A percentile compares a stretch with the other conserved stretches of the same genome.
These are phyloP conservation scores for Hypsizygus ulmarius DNA, from an alignment of 1,284 basidiomycete genomes.

Conservation along the genomic window DNA sequence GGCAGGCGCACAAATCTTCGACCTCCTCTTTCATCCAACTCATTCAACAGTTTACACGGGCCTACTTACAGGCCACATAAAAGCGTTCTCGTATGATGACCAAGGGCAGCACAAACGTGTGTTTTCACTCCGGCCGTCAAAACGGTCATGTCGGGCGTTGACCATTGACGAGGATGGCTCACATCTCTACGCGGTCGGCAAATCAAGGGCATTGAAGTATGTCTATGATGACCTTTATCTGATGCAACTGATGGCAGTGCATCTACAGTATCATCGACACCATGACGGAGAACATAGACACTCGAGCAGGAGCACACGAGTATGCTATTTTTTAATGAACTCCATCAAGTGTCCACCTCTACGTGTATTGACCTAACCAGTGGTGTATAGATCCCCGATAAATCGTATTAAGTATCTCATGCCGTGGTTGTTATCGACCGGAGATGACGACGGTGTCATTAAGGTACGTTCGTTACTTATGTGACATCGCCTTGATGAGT, in stretches of 20 bases:
- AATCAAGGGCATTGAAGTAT: slow-evolving; percentile 78
- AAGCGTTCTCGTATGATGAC: slow-evolving; percentile 74
- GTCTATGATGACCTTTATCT: slow-evolving; percentile 30
- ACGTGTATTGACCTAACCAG: slow-evolving; percentile 34
- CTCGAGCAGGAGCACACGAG: slow-evolving; percentile 74
- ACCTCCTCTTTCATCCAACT: slow-evolving; percentile 83
- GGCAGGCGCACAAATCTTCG: slow-evolving; percentile 81
- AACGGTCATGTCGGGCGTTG: slow-evolving; percentile 75
- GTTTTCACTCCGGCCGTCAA: slow-evolving; percentile 64
- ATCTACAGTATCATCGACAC: slow-evolving; percentile 65
- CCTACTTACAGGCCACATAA: slow-evolving; percentile 81
- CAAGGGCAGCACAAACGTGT: slow-evolving; percentile 52
- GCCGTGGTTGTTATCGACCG: slow-evolving; percentile 74
- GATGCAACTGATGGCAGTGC: slow-evolving; percentile 12
- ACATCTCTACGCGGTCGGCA: slow-evolving; percentile 78
- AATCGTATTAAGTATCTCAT: slow-evolving; percentile 76
- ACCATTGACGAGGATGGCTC: slow-evolving; percentile 63
- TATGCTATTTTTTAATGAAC: slow-evolving; percentile 42
- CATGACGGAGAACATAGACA: slow-evolving; percentile 60
- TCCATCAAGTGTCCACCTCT: slow-evolving; percentile 16
- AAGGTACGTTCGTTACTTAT: slow-evolving; percentile 59
- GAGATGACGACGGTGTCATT: slow-evolving; percentile 92
- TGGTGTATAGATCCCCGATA: slow-evolving; percentile 66
- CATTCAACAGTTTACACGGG: slow-evolving; percentile 71
- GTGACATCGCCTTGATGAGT: slow-evolving; percentile 1